Base-by-base conservation (phyloP, 2,329 filamentous ascomycete species). In the Beauveria sp. region DNA sequence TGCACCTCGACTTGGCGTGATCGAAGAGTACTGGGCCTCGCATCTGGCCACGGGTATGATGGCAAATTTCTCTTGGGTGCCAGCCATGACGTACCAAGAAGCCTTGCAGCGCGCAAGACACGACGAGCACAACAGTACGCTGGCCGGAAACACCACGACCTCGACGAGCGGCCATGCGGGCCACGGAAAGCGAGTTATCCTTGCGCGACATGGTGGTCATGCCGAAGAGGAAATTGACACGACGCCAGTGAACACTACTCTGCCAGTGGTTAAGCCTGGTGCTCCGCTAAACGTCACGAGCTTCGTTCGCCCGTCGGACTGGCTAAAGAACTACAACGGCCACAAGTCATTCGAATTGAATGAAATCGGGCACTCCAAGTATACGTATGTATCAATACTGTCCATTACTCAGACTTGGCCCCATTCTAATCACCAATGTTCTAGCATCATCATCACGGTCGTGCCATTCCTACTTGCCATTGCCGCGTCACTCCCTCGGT, bases 291-390 rank as follows among this genome's bases (percentile, higher is more conserved):
- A 75, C 38, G 65, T 64, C 4, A 74, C 72, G 5, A 74, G 72
- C 62, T 68, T 72, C 40, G 63, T 75, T 10, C 46, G 51, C 0
- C 62, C 66, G 3, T 58, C 64, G 12, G 68, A 70, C 49, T 75
- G 71, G 71, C 68, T 70, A 60, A 59, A 66, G 14, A 68, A 81
- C 66, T 83, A 83, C 71, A 82, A 78, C 64, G 79, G 79, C 57
- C 77, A 81, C 72, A 66, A 77, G 10, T 78, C 81, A 60, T 81
- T 82, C 46, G 80, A 84, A 55, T 71, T 72, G 63, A 83, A 82
- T 43, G 72, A 75, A 54, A 60, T 42, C 1, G 65, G 69, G 3
- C 69, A 71, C 49, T 65, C 67, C 3, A 69, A 55, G 24, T 67
- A 68, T 59, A 66, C 63, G 56, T 67, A 62, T 59, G 64, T 58